phyloP scores from a whole-genome alignment of 257 asterid genomes.

The Penstemon barbatus region DNA sequence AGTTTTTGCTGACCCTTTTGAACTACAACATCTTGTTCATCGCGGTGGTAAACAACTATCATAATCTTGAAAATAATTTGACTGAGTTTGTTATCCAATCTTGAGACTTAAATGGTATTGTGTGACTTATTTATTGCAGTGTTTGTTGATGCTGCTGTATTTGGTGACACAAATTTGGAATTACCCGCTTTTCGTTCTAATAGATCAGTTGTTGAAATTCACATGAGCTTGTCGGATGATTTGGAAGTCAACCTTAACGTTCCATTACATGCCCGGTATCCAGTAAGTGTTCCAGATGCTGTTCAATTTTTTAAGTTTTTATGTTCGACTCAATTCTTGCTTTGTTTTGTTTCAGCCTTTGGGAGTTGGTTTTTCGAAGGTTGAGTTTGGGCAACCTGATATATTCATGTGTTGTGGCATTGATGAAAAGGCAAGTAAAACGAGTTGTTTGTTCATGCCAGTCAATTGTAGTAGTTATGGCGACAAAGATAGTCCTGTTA shows the following conservation, averaged over 20 bases:
- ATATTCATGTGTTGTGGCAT: slow-evolving; percentile 46
- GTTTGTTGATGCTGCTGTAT: slow-evolving; percentile 60
- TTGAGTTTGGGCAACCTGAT: slow-evolving; percentile 60
- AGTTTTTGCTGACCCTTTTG: slow-evolving; percentile 90
- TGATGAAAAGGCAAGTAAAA: slow-evolving; percentile 24
- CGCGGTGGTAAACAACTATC: slow-evolving; percentile 54
- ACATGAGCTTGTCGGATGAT: slow-evolving; percentile 43
- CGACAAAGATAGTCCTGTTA: slow-evolving; percentile 20
- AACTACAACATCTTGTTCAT: slow-evolving; percentile 81
- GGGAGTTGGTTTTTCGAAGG: slow-evolving; percentile 55
- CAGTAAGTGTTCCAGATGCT: slow-evolving; percentile 37
- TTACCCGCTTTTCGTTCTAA: slow-evolving; percentile 80
- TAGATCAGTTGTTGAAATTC: slow-evolving; percentile 73
- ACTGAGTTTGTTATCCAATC: neutral
- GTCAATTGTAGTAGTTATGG: slow-evolving; percentile 18
- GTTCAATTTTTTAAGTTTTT: slow-evolving; percentile 4
- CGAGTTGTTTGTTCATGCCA: slow-evolving; percentile 41
- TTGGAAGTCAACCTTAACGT: slow-evolving; percentile 50
- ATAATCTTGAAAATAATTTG: neutral
- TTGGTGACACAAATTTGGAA: slow-evolving; percentile 91
- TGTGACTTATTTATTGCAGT: slow-evolving; percentile 44
- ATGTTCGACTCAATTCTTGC: neutral
- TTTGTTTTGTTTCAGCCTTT: slow-evolving; percentile 45
- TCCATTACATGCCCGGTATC: slow-evolving; percentile 90
- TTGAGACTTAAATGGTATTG: slow-evolving; percentile 11